These are phyloP conservation scores for Nakaseomyces sp. DNA, from an alignment of 1,139 yeast genomes.

Conservation along the genomic window DNA sequence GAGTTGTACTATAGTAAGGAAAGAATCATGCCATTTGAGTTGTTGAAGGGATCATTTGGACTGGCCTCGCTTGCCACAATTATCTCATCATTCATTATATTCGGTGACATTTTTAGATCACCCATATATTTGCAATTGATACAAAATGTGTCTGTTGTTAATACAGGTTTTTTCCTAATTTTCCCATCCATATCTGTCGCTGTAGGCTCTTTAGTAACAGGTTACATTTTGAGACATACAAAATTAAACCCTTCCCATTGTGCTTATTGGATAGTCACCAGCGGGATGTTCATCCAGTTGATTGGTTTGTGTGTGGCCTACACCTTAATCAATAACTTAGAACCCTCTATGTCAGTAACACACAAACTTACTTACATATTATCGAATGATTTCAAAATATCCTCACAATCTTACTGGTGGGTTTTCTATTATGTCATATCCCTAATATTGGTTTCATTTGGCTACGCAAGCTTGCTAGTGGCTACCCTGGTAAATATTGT, in stretches of 20 bases:
- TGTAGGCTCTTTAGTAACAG: conserved; percentile 53
- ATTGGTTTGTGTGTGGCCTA: conserved; percentile 18
- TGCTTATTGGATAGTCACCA: conserved; percentile 20
- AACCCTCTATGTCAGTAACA: conserved; percentile 14
- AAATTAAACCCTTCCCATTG: conserved; percentile 24
- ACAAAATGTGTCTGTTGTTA: conserved; percentile 41
- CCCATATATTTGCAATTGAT: conserved; percentile 49
- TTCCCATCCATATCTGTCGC: conserved; percentile 43
- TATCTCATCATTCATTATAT: conserved; percentile 26
- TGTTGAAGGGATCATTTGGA: conserved; percentile 27
- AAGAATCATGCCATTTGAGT: conserved; percentile 27
- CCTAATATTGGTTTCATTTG: conserved; percentile 20
- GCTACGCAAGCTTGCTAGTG: conserved; percentile 27
- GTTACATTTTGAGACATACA: conserved; percentile 34
- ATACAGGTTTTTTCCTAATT: conserved; percentile 44
- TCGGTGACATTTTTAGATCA: conserved; percentile 39
- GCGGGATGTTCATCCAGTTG: conserved; percentile 20
- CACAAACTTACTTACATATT: conserved; percentile 3
- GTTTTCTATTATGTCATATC: conserved; percentile 21
- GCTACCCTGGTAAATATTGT: conserved; percentile 31
- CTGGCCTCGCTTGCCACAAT: conserved; percentile 25
- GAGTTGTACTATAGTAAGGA: conserved; percentile 28
- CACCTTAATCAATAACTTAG: conserved; percentile 14
- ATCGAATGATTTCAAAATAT: conserved; percentile 9
- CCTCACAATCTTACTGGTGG: conserved; percentile 20